Evolutionary conservation across 2,329 filamentous ascomycete species (phyloP).

Genomic region (Penicillium sp.): DNA sequence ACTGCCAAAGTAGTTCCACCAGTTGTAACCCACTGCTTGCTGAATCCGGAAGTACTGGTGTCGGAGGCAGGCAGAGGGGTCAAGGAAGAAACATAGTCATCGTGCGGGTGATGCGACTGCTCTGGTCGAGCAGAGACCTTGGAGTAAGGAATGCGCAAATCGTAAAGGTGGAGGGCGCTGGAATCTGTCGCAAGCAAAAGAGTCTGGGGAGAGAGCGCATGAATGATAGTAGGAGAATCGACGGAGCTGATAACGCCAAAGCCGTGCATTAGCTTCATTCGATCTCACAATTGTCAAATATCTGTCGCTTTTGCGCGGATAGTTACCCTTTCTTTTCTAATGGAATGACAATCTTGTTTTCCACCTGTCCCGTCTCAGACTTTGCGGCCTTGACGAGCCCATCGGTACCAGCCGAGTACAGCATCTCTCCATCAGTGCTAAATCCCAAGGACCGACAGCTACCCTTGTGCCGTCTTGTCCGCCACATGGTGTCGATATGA

Average conservation of each 20-base stretch:
- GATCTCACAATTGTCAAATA: background rate
- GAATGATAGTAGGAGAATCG: constrained; percentile 78
- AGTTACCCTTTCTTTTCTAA: constrained; percentile 41
- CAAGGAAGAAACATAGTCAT: constrained; percentile 88
- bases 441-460: constrained; percentile 84
- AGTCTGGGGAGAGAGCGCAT: constrained; percentile 81
- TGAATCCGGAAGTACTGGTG: constrained; percentile 81
- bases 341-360: constrained; percentile 80
- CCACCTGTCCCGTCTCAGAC: constrained; percentile 63
- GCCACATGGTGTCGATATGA: constrained; percentile 80
- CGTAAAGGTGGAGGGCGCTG: constrained; percentile 82
- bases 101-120: constrained; percentile 82
- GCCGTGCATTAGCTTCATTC: constrained; percentile 9
- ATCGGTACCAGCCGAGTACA: constrained; percentile 62
- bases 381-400: constrained; percentile 63
- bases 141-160: constrained; percentile 65
- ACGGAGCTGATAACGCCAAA: constrained; percentile 42
- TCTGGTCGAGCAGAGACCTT: constrained; percentile 64
- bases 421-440: constrained; percentile 71
- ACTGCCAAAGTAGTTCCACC: constrained; percentile 89
- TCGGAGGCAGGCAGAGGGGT: constrained; percentile 77
- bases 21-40: constrained; percentile 93
- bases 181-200: constrained; percentile 89
- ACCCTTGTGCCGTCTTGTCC: constrained; percentile 86
- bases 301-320: background rate